Conservation (phyloP, 768 basidiomycete species). For the Leucosporidium yakuticum region DNA sequence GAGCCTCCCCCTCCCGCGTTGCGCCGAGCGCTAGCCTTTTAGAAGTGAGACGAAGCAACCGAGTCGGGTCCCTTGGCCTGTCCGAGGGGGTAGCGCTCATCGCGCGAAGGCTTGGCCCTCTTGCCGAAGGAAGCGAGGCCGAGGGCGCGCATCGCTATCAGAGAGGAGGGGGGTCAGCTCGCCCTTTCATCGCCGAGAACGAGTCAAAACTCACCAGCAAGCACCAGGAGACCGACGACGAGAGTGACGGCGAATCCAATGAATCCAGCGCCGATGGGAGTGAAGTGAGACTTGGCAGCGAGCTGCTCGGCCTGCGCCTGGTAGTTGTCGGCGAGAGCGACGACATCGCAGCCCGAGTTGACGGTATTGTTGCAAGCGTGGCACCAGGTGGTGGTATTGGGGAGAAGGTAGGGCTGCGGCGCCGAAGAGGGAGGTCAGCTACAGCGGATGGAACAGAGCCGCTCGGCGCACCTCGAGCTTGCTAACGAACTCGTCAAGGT, state of each 20-base stretch:
- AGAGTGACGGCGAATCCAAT: conserved; percentile 39
- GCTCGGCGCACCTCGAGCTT: conserved; percentile 25
- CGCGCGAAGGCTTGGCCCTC: no score
- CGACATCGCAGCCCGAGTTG: conserved; percentile 7
- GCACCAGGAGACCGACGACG: conserved; percentile 11
- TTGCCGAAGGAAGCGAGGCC: no score
- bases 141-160: no score
- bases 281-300: conserved; percentile 23
- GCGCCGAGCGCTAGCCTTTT: no score
- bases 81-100: no score
- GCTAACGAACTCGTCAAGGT: conserved; percentile 27
- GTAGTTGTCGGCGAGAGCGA: conserved; percentile 7
- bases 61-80: no score
- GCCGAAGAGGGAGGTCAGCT: neutral
- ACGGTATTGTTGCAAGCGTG: conserved; percentile 30
- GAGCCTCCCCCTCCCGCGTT: no score
- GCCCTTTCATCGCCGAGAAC: no score
- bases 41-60: no score
- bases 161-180: no score
- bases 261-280: conserved; percentile 38
- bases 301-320: conserved; percentile 21
- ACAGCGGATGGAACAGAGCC: neutral
- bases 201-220: neutral
- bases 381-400: conserved; percentile 35
- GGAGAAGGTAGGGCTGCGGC: conserved; percentile 27